Conservation (phyloP, 2,329 filamentous ascomycete genomes). For the Ceratocystiopsis minuta region DNA sequence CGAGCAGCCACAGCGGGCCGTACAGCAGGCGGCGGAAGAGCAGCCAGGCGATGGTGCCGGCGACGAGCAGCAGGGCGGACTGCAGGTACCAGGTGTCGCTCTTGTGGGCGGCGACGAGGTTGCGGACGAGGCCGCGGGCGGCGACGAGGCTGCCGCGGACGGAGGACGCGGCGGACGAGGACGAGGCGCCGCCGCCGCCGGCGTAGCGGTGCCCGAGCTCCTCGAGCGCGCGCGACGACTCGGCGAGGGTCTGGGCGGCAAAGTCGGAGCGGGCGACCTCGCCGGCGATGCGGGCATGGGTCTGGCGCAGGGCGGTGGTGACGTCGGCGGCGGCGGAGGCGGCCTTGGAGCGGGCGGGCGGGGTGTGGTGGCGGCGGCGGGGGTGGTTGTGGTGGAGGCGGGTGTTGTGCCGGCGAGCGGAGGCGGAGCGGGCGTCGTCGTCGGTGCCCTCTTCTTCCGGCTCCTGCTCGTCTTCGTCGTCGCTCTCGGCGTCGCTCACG, state of each 20-base stretch:
- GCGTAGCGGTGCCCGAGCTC: conserved; percentile 68
- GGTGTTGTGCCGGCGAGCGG: not conserved
- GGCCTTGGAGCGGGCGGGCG: conserved; percentile 25
- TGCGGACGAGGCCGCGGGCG: conserved; percentile 57
- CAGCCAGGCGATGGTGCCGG: conserved; percentile 66
- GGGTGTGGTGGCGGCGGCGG: conserved; percentile 16
- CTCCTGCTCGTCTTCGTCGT: conserved; percentile 14
- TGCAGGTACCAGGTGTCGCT: conserved; percentile 96
- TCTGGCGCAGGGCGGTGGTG: conserved; percentile 64
- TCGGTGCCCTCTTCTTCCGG: conserved; percentile 3
- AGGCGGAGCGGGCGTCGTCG: not conserved
- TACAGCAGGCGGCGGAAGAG: conserved; percentile 72
- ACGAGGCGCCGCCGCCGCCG: conserved; percentile 45
- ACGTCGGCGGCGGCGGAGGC: conserved; percentile 66
- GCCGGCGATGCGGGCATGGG: conserved; percentile 68
- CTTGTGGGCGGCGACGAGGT: conserved; percentile 74
- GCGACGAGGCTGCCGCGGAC: conserved; percentile 40
- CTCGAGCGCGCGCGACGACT: conserved; percentile 67
- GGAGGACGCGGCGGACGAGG: conserved; percentile 57
- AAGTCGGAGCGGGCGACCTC: conserved; percentile 79
- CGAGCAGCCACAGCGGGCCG: conserved; percentile 76
- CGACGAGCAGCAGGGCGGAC: conserved; percentile 68
- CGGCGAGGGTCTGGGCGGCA: conserved; percentile 71
- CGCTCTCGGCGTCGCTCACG: conserved; percentile 12
- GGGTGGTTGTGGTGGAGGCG: conserved; percentile 10